Evolutionary conservation across 2,329 filamentous ascomycete species (phyloP), one percentile per base, ranked within the genome.

Genomic region (Ophiosphaerella herpotricha): DNA sequence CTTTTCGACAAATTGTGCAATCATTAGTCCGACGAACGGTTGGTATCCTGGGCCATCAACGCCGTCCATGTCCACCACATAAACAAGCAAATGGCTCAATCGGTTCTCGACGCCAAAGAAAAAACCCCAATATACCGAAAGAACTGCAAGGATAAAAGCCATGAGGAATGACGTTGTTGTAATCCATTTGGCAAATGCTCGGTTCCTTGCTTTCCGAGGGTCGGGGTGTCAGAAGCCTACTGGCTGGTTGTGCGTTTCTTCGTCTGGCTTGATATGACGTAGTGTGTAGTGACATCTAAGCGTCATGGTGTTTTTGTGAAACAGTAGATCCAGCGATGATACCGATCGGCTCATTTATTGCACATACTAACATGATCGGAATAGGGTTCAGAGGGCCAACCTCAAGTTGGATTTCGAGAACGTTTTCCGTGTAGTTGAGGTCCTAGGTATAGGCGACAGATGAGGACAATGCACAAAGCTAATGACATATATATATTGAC

Each of bases 31-130:
- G n/a, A 88, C 77, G 2, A 87, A 60, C 0, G 84, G 78, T 14
- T 74, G 63, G 4, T 73, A 70, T 32, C 58, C 58, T 1, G 58
- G 60, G 18, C 74, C 75, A 55, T 75, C 62, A 39, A 77, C 76
- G 4, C 80, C 81, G 63, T 88, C 85, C 55, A 87, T 86, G 64
- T 87, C 83, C 24, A 88, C 84, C 2, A 87, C 79, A 52, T 82
- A 80, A 7, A 88, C 75, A 3, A 74, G 2, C 70, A 72, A 14
- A 80, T 69, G 44, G 82, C 83, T 38, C 73, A 67, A 35, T 21
- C 66, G 55, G 5, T 60, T 58, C 9, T 84, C 74, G 0, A 81
- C 75, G 12, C 75, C 61, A 60, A 76, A 83, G 16, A 87, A 78
- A 0, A 80, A 79, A 0, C 74, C 84, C 84, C 84, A 88, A 70